phyloP scores from a whole-genome alignment of 257 asterid genomes.

The Ajuga chamaepitys region DNA sequence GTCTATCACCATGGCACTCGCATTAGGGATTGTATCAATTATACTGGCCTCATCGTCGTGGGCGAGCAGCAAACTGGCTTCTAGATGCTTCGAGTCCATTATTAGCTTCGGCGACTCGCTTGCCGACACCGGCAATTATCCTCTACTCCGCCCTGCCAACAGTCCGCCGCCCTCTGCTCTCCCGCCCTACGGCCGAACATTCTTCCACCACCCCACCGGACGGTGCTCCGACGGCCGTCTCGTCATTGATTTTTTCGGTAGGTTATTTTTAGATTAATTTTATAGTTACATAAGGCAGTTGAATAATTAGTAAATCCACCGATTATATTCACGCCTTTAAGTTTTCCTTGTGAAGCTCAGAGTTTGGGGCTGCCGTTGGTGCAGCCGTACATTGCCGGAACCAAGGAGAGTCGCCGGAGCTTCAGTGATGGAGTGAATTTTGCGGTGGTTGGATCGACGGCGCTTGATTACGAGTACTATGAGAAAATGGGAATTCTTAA shows the following conservation, averaged over 20 bases:
- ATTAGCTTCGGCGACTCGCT: conserved; percentile 62
- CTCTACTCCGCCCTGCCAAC: conserved; percentile 7
- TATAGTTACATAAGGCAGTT: background rate
- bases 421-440: conserved; percentile 41
- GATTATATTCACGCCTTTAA: background rate
- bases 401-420: background rate
- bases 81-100: conserved; percentile 34
- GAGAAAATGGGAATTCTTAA: conserved; percentile 22
- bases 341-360: conserved; percentile 19
- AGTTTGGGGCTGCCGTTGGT: conserved; percentile 35
- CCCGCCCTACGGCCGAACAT: conserved; percentile 49
- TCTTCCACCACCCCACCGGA: conserved; percentile 49
- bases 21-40: background rate
- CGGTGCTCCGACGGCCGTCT: conserved; percentile 54
- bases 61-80: background rate
- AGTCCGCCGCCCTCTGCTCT: background rate
- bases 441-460: conserved; percentile 48
- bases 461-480: conserved; percentile 26
- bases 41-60: background rate
- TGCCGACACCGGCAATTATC: conserved; percentile 47
- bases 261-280: background rate
- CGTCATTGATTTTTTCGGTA: conserved; percentile 57
- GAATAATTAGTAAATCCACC: background rate
- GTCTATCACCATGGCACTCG: background rate
- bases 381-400: conserved; percentile 23